phyloP scores from a whole-genome alignment of 83 land plant genomes.

The Picea abies region DNA sequence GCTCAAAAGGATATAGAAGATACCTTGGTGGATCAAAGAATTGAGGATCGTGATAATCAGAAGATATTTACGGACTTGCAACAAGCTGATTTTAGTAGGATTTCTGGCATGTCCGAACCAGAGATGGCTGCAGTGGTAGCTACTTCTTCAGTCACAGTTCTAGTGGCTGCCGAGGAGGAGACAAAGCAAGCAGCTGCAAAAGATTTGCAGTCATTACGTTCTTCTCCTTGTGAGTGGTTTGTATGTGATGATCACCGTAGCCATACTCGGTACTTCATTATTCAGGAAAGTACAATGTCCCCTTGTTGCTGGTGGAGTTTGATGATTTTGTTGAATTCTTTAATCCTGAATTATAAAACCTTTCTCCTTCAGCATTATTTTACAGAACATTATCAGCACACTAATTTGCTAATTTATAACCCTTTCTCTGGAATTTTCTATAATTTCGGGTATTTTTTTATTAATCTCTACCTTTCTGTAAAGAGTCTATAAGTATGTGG shows the following conservation, averaged over 20 bases:
- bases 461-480: no score
- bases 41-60: not conserved
- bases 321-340: no score
- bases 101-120: conserved; percentile 16
- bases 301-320: no score
- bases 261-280: conserved; percentile 78
- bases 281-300: conserved; percentile 54
- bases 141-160: conserved; percentile 39
- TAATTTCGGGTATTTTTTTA: no score
- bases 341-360: no score
- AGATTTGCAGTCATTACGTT: conserved; percentile 55
- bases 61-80: not conserved
- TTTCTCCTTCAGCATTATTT: no score
- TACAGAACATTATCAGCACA: no score
- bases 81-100: not conserved
- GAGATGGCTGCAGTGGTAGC: conserved; percentile 48
- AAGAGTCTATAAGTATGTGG: no score
- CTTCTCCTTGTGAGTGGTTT: conserved; percentile 95
- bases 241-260: conserved; percentile 68
- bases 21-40: not conserved
- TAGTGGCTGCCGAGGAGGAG: conserved; percentile 59
- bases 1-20: not conserved
- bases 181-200: conserved; percentile 57
- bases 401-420: no score
- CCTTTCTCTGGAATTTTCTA: no score